Base-by-base conservation (phyloP, 306 rosid species). In the Arachis stenosperma region DNA sequence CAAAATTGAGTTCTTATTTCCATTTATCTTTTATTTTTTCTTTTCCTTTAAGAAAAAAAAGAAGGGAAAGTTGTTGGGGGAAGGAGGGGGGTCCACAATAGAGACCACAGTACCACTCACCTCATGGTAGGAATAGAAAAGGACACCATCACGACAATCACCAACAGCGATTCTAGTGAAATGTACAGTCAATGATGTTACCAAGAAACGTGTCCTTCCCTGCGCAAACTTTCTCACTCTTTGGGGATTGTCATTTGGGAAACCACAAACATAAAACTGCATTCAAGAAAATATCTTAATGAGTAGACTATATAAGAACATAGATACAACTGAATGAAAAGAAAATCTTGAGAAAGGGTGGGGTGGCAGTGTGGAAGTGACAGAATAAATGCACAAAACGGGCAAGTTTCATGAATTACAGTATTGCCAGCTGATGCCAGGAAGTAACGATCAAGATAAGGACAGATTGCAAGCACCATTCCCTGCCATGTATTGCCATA, bases 91-190 rank as follows among this genome's bases (percentile, higher is more conserved):
- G 33, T 33, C 3, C 43, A 81, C 62, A 52, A 61, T 29, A 71
- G 9, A 75, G 48, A 36, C 55, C 46, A 62, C 52, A 75, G 52
- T 48, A 67, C 44, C 36, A 84, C 88, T 76, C 83, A 93, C 98
- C 97, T 93, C 98, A 27, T 88, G 86, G 77, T 88, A 93, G 37
- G 87, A 81, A 78, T 70, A 93, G 78, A 91, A 84, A 64, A 93
- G 84, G 80, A 93, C 78, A 43, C 98, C 98, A 84, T 93, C 97
- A 72, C 97, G 98, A 60, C 92, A 85, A 86, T 91, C 96, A 65
- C 98, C 98, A 69, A 93, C 98, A 65, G 96, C 92, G 76, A 93
- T 93, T 84, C 92, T 89, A 52, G 88, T 85, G 78, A 81, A 88
- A 80, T 89, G 87, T 63, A 97, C 84, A 66, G 96, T 88, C 86